phyloP scores from a whole-genome alignment of 2,329 filamentous ascomycete genomes.

The Pseudocercospora cruenta region DNA sequence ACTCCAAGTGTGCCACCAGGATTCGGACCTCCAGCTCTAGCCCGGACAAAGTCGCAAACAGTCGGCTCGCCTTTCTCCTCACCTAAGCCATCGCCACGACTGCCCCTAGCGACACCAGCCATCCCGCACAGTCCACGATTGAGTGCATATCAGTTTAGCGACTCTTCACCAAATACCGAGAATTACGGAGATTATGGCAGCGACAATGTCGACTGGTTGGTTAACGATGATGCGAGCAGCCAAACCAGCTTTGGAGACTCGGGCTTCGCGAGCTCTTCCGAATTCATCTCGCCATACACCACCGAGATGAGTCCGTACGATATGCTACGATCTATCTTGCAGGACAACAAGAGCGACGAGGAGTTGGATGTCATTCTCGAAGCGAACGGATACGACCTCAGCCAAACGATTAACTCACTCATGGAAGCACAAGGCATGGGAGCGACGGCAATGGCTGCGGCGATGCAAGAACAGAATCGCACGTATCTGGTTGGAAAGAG shows the following conservation, averaged over 20 bases:
- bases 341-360: slow-evolving; percentile 85
- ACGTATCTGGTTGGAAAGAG: slow-evolving; percentile 85
- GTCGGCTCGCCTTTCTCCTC: slow-evolving; percentile 86
- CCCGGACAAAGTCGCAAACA: slow-evolving; percentile 70
- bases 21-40: slow-evolving; percentile 75
- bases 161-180: slow-evolving; percentile 77
- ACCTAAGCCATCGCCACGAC: slow-evolving; percentile 85
- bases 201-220: slow-evolving; percentile 96
- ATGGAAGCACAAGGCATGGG: slow-evolving; percentile 72
- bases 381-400: slow-evolving; percentile 87
- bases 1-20: slow-evolving; percentile 84
- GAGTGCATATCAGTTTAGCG: slow-evolving; percentile 94
- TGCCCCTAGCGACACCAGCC: slow-evolving; percentile 83
- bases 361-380: slow-evolving; percentile 93
- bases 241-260: slow-evolving; percentile 76
- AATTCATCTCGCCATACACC: slow-evolving; percentile 71
- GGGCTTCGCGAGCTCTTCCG: slow-evolving; percentile 76
- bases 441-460: slow-evolving; percentile 35
- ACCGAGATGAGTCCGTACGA: slow-evolving; percentile 97
- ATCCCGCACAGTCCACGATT: slow-evolving; percentile 93
- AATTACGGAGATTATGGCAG: slow-evolving; percentile 88
- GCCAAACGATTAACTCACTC: slow-evolving; percentile 84
- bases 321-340: slow-evolving; percentile 92
- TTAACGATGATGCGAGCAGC: slow-evolving; percentile 79
- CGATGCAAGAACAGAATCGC: slow-evolving; percentile 49